Evolutionary conservation across 164 flowering plant genomes (phyloP).

Genomic region (Taxillus chinensis): DNA sequence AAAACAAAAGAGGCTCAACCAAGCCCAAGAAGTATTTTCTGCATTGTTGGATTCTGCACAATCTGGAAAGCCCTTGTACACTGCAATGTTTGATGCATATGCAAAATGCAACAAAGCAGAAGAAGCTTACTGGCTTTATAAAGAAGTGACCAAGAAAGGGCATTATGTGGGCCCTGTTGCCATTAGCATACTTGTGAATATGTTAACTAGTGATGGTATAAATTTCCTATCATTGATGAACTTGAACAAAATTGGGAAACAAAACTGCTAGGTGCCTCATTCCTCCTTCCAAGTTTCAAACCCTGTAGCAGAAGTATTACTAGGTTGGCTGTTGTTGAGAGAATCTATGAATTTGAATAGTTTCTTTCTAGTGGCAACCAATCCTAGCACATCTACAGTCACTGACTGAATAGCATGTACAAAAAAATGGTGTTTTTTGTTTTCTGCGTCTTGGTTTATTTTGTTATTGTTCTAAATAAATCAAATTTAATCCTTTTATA

Average conservation of each 20-base stretch:
- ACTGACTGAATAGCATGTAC: background rate
- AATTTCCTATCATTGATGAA: background rate
- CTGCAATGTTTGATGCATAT: conserved; percentile 65
- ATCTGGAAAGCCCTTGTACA: conserved; percentile 22
- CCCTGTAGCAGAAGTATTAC: no score
- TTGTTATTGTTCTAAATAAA: background rate
- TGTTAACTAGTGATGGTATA: conserved; percentile 54
- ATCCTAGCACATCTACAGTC: no score
- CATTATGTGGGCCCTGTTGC: conserved; percentile 44
- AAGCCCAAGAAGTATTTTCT: conserved; percentile 44
- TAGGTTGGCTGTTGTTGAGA: no score
- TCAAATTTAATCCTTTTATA: background rate
- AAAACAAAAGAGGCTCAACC: conserved; percentile 32
- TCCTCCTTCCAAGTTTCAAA: no score
- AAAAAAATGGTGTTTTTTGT: background rate
- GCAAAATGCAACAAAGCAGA: conserved; percentile 45
- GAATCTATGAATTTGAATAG: no score
- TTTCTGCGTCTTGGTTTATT: no score
- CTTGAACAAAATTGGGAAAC: no score
- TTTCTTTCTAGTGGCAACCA: no score
- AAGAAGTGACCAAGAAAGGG: conserved; percentile 39
- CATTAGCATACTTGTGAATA: conserved; percentile 63
- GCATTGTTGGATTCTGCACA: conserved; percentile 22
- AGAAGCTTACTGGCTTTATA: conserved; percentile 45
- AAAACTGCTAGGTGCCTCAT: no score